These are phyloP conservation scores for Penicillium sp. DNA, from an alignment of 2,329 filamentous ascomycete species.

Conservation along the genomic window DNA sequence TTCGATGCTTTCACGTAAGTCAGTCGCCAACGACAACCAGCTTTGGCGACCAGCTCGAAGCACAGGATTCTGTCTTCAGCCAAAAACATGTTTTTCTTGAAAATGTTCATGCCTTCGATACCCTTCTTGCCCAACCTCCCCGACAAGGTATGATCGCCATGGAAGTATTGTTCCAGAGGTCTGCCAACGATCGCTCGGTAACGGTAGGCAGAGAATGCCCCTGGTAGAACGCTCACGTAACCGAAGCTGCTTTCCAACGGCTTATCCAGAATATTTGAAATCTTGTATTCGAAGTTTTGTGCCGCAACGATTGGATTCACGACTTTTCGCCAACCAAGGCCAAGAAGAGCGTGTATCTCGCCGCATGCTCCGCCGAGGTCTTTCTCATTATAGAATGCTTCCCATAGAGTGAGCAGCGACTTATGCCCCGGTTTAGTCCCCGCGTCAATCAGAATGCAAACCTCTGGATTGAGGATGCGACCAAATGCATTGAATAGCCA, in stretches of 20 bases:
- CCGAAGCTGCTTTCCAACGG: constrained; percentile 92
- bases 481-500: constrained; percentile 98
- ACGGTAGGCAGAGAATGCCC: constrained; percentile 94
- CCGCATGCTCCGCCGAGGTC: constrained; percentile 93
- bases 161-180: constrained; percentile 95
- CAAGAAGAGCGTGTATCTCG: constrained; percentile 96
- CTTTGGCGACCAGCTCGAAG: constrained; percentile 96
- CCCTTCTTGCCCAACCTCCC: constrained; percentile 93
- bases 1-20: constrained; percentile 97
- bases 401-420: constrained; percentile 87
- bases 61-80: constrained; percentile 98
- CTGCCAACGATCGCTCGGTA: constrained; percentile 96
- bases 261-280: constrained; percentile 96
- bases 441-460: constrained; percentile 90
- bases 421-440: constrained; percentile 91
- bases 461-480: constrained; percentile 89
- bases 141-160: constrained; percentile 92
- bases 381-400: constrained; percentile 98
- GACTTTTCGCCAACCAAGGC: constrained; percentile 81
- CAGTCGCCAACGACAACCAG: constrained; percentile 95
- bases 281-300: constrained; percentile 99
- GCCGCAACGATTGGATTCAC: constrained; percentile 89
- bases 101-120: constrained; percentile 99
- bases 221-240: constrained; percentile 92
- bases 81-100: constrained; percentile 99